Percentiles rank a stretch among this genome's conserved stretches.
Conservation (phyloP, 2,329 filamentous ascomycete genomes). For the Colletotrichum godetiae region DNA sequence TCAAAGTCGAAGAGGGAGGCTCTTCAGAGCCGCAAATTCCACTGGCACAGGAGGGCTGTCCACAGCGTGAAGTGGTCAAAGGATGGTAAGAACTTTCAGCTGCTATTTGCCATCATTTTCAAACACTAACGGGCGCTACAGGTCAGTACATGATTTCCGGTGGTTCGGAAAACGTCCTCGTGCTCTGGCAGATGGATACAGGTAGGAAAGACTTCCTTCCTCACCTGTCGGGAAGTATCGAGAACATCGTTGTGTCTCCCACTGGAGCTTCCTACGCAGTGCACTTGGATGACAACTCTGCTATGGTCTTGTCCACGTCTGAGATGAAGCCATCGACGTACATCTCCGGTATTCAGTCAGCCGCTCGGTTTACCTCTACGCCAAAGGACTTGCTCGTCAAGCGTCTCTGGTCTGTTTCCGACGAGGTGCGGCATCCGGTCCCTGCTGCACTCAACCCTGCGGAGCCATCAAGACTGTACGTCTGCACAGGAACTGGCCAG, state of each 20-base stretch:
- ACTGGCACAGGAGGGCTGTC: conserved; percentile 92
- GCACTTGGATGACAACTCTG: conserved; percentile 90
- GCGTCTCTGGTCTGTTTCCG: conserved; percentile 59
- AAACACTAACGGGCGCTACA: conserved; percentile 53
- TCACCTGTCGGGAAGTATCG: conserved; percentile 88
- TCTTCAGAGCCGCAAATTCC: conserved; percentile 73
- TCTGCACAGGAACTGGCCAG: conserved; percentile 74
- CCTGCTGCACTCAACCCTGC: conserved; percentile 73
- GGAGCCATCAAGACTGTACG: conserved; percentile 71
- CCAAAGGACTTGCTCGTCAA: conserved; percentile 65
- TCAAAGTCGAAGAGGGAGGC: conserved; percentile 57
- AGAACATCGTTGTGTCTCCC: conserved; percentile 85
- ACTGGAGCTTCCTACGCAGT: conserved; percentile 84
- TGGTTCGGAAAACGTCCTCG: conserved; percentile 87
- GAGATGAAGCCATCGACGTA: conserved; percentile 88
- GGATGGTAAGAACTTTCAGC: conserved; percentile 73
- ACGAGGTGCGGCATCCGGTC: conserved; percentile 60
- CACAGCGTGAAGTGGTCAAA: conserved; percentile 89
- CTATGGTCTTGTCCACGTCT: conserved; percentile 89
- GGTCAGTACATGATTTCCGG: conserved; percentile 95
- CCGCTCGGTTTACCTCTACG: conserved; percentile 60
- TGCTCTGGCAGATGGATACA: conserved; percentile 94
- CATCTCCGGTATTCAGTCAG: conserved; percentile 82
- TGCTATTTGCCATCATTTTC: neutral
- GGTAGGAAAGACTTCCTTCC: conserved; percentile 85